Conservation (phyloP, 441 rosid genomes). For the Brassica hybrid region DNA sequence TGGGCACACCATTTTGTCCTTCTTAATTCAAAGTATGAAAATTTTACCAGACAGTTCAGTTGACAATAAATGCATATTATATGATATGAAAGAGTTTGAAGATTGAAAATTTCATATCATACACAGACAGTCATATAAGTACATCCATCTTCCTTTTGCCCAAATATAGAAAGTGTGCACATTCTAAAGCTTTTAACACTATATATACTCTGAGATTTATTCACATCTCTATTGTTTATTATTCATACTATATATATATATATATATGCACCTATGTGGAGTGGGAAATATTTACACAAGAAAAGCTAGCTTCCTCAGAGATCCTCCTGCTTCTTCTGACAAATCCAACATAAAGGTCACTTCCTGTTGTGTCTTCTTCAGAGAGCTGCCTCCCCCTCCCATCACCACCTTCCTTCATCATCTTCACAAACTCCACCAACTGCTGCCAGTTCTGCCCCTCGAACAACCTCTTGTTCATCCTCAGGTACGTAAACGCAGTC, state of each 20-base stretch:
- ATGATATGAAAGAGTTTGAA: too few relatives aligned
- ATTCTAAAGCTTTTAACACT: slow-evolving; percentile 22
- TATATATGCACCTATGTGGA: slow-evolving; percentile 25
- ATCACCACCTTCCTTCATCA: slow-evolving; percentile 72
- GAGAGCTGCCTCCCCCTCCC: slow-evolving; percentile 45
- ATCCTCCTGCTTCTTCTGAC: slow-evolving; percentile 46
- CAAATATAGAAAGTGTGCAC: background rate
- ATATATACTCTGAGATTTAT: slow-evolving; percentile 16
- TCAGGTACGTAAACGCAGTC: slow-evolving; percentile 82
- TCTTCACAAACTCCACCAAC: slow-evolving; percentile 76
- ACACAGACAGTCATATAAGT: too few relatives aligned
- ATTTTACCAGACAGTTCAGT: slow-evolving; percentile 6
- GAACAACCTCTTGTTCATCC: slow-evolving; percentile 83
- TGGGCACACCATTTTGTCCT: background rate
- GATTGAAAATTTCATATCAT: too few relatives aligned
- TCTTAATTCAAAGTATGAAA: background rate
- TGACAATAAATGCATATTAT: background rate
- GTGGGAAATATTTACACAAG: slow-evolving; percentile 42
- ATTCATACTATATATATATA: background rate
- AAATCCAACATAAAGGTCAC: slow-evolving; percentile 70
- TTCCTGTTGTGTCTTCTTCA: slow-evolving; percentile 57
- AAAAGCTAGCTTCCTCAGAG: slow-evolving; percentile 57
- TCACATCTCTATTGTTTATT: slow-evolving; percentile 20
- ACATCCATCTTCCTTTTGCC: background rate
- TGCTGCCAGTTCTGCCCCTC: slow-evolving; percentile 83